Percentiles rank a stretch among this genome's conserved stretches.
Conservation (phyloP, 148 eudicot genomes). For the Camellia lanceoleosa region DNA sequence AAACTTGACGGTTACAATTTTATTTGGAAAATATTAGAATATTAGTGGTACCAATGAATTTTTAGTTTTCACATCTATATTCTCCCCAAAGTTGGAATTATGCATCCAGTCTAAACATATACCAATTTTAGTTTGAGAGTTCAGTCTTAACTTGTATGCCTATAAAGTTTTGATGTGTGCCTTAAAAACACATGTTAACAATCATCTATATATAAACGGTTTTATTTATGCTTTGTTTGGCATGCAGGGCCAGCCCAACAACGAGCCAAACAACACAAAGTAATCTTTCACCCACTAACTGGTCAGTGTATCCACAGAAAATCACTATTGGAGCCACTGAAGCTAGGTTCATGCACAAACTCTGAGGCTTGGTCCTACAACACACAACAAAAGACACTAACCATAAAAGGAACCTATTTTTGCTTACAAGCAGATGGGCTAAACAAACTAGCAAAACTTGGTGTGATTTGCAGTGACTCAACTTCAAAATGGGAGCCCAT, state of each 20-base stretch:
- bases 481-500: slow-evolving; percentile 56
- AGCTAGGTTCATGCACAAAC: slow-evolving; percentile 58
- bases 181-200: no score
- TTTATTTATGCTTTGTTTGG: neutral
- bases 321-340: slow-evolving; percentile 31
- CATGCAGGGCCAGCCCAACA: slow-evolving; percentile 58
- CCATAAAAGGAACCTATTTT: slow-evolving; percentile 42
- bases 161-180: no score
- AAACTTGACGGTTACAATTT: no score
- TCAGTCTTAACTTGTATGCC: no score
- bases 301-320: slow-evolving; percentile 59
- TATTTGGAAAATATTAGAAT: no score
- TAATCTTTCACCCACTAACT: slow-evolving; percentile 70
- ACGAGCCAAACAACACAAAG: slow-evolving; percentile 31
- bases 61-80: no score
- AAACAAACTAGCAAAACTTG: slow-evolving; percentile 40
- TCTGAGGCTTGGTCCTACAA: slow-evolving; percentile 55
- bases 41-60: no score
- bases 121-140: no score
- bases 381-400: slow-evolving; percentile 35
- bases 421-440: slow-evolving; percentile 50
- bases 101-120: no score
- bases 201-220: neutral
- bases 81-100: no score
- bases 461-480: slow-evolving; percentile 28